Base-by-base conservation (phyloP, 257 asterid species). In the Euphrasia confusa region DNA sequence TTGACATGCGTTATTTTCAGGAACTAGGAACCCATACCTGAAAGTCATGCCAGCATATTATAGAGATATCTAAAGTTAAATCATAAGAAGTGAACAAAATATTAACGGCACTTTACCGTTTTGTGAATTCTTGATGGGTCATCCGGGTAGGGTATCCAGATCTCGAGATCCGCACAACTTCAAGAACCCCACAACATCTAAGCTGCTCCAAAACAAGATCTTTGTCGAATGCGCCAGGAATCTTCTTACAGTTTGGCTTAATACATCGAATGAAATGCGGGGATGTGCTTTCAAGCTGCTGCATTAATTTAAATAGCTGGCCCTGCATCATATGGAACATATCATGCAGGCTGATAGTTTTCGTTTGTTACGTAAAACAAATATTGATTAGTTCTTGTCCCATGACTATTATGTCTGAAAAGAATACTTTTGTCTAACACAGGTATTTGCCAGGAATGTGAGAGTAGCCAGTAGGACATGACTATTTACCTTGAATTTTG, bases 191-290 rank as follows among this genome's bases (percentile, higher is more conserved):
- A 69, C 88, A 89, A 74, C 86, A 78, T 33, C 83, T 78, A 61
- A 93, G 97, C 80, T 93, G 97, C 75, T 85, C 79, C 65, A 84
- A 60, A 63, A 77, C 87, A 61, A 90, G 78, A 77, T 85, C 87
- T 61, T 83, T 75, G 67, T 89, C 95, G n/a, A 78, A 89, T 48
- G 66, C 73, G 65, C 87, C 90, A 67, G 94, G 96, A 75, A 77
- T 82, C 70, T 82, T 78, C 80, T 87, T 83, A 74, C 62, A 71
- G 67, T 85, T 93, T 50, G 99, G 96, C 70, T 84, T 89, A 77
- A 93, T 84, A 71, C 99, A 93, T 66, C 84, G 81, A 72, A 93
- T 87, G 79, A 89, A 89, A 77, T 89, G 97, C n/a, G 95, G 97
- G 21, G 79, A 73, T 33, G 99, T 87, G 73, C 80, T 75, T 65